These are phyloP conservation scores for Geosmithia putterillii DNA, from an alignment of 2,329 filamentous ascomycete genomes.

Conservation along the genomic window DNA sequence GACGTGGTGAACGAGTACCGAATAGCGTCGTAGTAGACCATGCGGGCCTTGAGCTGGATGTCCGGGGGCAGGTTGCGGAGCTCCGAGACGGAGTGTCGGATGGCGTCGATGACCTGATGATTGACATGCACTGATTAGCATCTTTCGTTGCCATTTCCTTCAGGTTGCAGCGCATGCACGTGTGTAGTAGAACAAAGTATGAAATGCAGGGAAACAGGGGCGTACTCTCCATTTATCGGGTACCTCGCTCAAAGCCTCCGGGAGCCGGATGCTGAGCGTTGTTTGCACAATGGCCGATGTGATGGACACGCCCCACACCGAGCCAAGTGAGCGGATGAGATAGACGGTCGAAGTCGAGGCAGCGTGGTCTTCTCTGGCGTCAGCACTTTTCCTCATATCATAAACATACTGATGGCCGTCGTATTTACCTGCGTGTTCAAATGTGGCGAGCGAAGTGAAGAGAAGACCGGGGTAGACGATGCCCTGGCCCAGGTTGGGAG, in stretches of 20 bases:
- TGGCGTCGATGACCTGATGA: slow-evolving; percentile 43
- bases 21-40: slow-evolving; percentile 49
- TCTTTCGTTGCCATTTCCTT: too few species aligned
- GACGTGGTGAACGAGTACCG: slow-evolving; percentile 42
- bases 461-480: slow-evolving; percentile 45
- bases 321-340: slow-evolving; percentile 49
- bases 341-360: slow-evolving; percentile 52
- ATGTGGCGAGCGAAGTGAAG: slow-evolving; percentile 50
- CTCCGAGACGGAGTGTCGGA: slow-evolving; percentile 47
- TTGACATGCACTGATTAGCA: slow-evolving; percentile 1
- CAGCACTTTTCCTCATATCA: too few species aligned
- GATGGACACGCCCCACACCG: slow-evolving; percentile 51
- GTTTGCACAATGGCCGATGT: slow-evolving; percentile 53
- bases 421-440: slow-evolving; percentile 47
- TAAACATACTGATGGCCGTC: too few species aligned
- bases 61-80: slow-evolving; percentile 42
- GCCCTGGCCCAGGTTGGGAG: slow-evolving; percentile 46
- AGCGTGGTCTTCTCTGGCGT: slow-evolving; percentile 52
- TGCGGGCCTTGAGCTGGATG: slow-evolving; percentile 39
- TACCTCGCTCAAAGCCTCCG: slow-evolving; percentile 38
- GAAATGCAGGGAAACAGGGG: slow-evolving; percentile 14
- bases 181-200: too few species aligned
- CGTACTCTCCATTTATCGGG: slow-evolving; percentile 46
- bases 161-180: too few species aligned
- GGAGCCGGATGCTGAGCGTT: slow-evolving; percentile 40